A percentile compares a stretch with the other conserved stretches of the same genome.
phyloP scores from a whole-genome alignment of 345 rosid species.

The Noccaea bulbosa region DNA sequence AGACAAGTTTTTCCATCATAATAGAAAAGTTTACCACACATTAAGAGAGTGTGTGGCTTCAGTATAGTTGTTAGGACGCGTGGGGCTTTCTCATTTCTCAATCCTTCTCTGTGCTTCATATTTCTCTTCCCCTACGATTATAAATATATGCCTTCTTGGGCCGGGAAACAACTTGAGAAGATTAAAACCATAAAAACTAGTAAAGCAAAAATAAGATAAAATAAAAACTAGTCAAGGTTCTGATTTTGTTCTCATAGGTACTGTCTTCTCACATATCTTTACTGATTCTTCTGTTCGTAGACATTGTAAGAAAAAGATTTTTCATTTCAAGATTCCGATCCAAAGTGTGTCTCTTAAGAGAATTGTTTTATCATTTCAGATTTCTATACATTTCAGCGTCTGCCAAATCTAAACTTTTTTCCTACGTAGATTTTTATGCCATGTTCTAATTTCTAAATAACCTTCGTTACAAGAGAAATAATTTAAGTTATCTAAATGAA shows the following conservation, averaged over 20 bases:
- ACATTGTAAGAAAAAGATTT: background rate
- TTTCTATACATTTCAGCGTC: background rate
- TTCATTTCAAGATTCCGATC: background rate
- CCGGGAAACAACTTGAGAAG: background rate
- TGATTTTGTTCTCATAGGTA: background rate
- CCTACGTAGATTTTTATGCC: background rate
- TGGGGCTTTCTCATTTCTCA: background rate
- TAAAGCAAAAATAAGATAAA: background rate
- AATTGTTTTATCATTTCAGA: conserved; percentile 1
- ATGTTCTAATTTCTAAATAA: background rate
- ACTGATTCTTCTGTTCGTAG: background rate
- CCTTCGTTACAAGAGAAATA: background rate
- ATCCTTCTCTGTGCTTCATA: background rate
- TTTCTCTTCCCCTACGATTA: background rate
- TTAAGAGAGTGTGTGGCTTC: background rate
- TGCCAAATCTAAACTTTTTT: background rate
- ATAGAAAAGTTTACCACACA: background rate
- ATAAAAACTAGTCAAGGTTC: background rate
- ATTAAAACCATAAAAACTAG: background rate
- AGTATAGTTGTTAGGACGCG: background rate
- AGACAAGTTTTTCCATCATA: background rate
- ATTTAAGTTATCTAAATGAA: background rate
- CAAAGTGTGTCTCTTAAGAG: background rate
- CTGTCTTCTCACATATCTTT: background rate
- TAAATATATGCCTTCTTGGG: background rate